Evolutionary conservation across 345 rosid species (phyloP).

Genomic region (Citrus inodora): DNA sequence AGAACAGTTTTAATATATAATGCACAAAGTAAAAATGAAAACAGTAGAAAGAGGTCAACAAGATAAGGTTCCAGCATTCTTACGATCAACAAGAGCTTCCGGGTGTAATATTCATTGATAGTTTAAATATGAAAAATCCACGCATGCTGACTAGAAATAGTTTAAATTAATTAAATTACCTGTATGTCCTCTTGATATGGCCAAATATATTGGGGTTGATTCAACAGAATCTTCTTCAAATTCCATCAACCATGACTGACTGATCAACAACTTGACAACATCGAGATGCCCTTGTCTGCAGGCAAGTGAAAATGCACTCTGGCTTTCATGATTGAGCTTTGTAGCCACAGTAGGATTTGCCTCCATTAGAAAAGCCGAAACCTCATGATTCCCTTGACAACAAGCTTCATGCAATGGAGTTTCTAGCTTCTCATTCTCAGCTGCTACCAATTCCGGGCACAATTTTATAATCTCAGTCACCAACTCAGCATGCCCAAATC

Average conservation of each 20-base stretch:
- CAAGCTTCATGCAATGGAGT: slow-evolving; percentile 25
- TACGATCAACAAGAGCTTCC: too few relatives aligned
- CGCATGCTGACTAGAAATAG: too few relatives aligned
- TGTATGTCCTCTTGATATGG: background rate
- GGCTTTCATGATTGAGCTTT: slow-evolving; percentile 2
- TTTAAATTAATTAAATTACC: background rate
- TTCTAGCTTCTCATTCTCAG: slow-evolving; percentile 9
- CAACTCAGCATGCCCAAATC: too few relatives aligned
- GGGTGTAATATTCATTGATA: too few relatives aligned
- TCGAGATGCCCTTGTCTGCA: slow-evolving; percentile 10
- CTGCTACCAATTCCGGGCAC: slow-evolving; percentile 13
- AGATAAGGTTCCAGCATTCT: too few relatives aligned
- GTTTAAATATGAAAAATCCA: too few relatives aligned
- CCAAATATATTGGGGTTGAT: background rate
- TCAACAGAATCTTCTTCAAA: slow-evolving; percentile 9
- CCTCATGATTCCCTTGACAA: slow-evolving; percentile 1
- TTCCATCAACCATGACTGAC: slow-evolving; percentile 5
- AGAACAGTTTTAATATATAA: too few relatives aligned
- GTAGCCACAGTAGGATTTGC: slow-evolving; percentile 7
- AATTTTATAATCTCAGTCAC: background rate
- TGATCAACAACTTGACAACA: slow-evolving; percentile 13
- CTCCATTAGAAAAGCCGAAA: slow-evolving; percentile 1
- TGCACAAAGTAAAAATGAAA: too few relatives aligned
- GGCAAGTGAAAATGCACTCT: slow-evolving; percentile 21
- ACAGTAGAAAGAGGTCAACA: too few relatives aligned